These are phyloP conservation scores for Arabidopsis suecica DNA, from an alignment of 345 rosid genomes.

Conservation along the genomic window DNA sequence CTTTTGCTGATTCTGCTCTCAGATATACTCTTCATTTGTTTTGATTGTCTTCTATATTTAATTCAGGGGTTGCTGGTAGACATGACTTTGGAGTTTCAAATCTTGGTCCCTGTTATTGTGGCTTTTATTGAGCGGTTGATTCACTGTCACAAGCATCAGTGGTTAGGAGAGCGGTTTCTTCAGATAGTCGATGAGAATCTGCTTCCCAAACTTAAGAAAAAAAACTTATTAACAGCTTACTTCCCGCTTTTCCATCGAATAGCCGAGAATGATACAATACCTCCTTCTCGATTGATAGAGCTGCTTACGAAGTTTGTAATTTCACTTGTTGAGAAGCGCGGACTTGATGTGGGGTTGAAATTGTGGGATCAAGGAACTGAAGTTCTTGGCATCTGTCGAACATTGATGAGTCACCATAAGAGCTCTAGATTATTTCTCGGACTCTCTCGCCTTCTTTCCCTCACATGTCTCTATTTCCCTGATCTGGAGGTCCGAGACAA, in stretches of 20 bases:
- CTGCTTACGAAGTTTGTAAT: conserved; percentile 67
- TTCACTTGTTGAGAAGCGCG: conserved; percentile 72
- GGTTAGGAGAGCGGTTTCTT: conserved; percentile 85
- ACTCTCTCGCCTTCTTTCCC: conserved; percentile 82
- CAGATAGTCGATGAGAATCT: conserved; percentile 72
- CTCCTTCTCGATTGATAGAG: conserved; percentile 71
- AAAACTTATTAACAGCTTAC: conserved; percentile 65
- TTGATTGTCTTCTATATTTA: conserved; percentile 40
- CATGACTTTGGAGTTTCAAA: conserved; percentile 62
- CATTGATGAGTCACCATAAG: conserved; percentile 81
- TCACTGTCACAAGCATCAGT: conserved; percentile 70
- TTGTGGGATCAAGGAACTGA: conserved; percentile 94
- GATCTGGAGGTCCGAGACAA: conserved; percentile 94
- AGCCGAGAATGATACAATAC: conserved; percentile 74
- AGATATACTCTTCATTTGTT: conserved; percentile 8
- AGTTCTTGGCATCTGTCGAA: conserved; percentile 88
- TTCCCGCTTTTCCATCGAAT: conserved; percentile 77
- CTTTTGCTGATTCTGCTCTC: conserved; percentile 29
- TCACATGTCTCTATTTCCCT: conserved; percentile 87
- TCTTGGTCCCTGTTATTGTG: conserved; percentile 78
- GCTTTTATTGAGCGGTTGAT: conserved; percentile 70
- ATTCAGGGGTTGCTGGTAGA: conserved; percentile 81
- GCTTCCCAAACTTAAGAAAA: conserved; percentile 67
- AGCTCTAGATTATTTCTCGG: conserved; percentile 88
- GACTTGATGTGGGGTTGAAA: conserved; percentile 65